phyloP scores from a whole-genome alignment of 2,329 filamentous ascomycete genomes.

The Trichoderma brevicompactum region DNA sequence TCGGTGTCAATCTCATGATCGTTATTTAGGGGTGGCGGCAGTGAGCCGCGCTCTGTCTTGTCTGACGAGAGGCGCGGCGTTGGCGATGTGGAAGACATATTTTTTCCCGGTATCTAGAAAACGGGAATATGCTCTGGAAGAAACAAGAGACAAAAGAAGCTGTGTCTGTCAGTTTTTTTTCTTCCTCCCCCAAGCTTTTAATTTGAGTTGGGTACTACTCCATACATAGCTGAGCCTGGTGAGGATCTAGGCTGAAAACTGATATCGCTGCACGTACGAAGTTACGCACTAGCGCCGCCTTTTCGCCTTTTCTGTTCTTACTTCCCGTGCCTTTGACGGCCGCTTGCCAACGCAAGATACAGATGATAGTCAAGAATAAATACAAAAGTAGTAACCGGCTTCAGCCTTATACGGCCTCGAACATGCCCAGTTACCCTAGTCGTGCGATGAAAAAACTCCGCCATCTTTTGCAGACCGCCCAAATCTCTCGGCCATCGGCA shows the following conservation, averaged over 20 bases:
- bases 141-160: not conserved
- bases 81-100: slow-evolving; percentile 20
- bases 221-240: not conserved
- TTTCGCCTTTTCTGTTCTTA: not conserved
- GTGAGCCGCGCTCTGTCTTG: slow-evolving; percentile 41
- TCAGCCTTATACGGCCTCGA: slow-evolving; percentile 16
- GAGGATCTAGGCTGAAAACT: slow-evolving; percentile 2
- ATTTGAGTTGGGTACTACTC: not conserved
- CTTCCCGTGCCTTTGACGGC: not conserved
- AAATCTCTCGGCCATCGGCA: slow-evolving; percentile 6
- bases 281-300: not conserved
- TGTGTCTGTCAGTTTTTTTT: not conserved
- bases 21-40: slow-evolving; percentile 31
- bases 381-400: not conserved
- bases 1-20: slow-evolving; percentile 17
- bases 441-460: too few species aligned
- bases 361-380: not conserved
- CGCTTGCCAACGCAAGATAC: not conserved
- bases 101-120: not conserved
- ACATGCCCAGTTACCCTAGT: not conserved
- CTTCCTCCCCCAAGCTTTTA: not conserved
- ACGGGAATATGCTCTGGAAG: not conserved
- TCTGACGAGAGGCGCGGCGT: slow-evolving; percentile 37
- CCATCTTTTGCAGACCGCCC: slow-evolving; percentile 5
- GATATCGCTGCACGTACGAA: not conserved